Conservation (phyloP, 1,284 basidiomycete genomes). For the Apiotrichum akiyoshidainum region DNA sequence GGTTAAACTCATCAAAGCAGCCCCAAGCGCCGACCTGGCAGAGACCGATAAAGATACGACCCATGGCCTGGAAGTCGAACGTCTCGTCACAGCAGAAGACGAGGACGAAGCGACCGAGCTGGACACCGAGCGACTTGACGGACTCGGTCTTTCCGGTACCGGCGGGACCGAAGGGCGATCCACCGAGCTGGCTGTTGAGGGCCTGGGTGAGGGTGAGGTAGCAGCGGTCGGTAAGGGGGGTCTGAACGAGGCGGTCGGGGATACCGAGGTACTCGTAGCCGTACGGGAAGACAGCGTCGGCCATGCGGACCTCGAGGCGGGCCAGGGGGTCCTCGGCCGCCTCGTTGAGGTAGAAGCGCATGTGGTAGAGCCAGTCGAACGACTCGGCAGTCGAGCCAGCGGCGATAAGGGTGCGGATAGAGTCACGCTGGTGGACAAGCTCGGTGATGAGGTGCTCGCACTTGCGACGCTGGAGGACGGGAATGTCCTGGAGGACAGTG, state of each 20-base stretch:
- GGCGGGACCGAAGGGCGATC: constrained; percentile 95
- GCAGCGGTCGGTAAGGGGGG: constrained; percentile 94
- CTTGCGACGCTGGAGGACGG: constrained; percentile 84
- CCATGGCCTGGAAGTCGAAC: constrained; percentile 99
- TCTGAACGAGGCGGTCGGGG: constrained; percentile 94
- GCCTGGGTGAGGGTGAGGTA: constrained; percentile 97
- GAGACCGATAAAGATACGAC: constrained; percentile 95
- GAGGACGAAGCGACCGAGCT: constrained; percentile 93
- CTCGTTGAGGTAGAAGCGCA: constrained; percentile 92
- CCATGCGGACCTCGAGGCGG: constrained; percentile 74
- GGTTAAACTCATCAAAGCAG: constrained; percentile 97
- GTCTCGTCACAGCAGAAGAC: constrained; percentile 99
- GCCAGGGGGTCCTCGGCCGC: constrained; percentile 70
- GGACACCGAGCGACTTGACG: constrained; percentile 96
- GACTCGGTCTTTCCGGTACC: constrained; percentile 99
- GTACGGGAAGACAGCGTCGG: constrained; percentile 91
- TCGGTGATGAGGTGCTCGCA: constrained; percentile 99
- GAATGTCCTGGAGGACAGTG: constrained; percentile 86
- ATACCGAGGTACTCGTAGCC: constrained; percentile 99
- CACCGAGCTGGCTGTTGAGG: constrained; percentile 88
- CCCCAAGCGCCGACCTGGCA: constrained; percentile 99
- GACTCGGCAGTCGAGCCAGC: constrained; percentile 63
- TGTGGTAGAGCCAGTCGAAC: constrained; percentile 95
- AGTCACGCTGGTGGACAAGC: constrained; percentile 95
- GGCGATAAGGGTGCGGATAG: constrained; percentile 74